Evolutionary conservation across 75 land plant genomes (phyloP), one percentile per base, ranked within the genome.

Genomic region (Larix kaempferi): DNA sequence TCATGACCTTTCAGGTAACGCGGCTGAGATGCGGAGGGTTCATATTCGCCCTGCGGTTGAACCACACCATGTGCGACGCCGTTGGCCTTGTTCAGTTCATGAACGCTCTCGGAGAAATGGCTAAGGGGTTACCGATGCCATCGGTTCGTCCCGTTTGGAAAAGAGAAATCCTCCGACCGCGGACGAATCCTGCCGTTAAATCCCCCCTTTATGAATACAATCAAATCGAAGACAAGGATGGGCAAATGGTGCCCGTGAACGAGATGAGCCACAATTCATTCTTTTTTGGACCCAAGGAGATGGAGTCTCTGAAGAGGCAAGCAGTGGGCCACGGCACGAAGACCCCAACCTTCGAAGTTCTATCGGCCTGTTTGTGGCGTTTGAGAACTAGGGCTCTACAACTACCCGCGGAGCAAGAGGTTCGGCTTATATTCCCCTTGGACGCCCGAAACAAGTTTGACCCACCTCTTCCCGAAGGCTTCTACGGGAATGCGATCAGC

Each of bases 21-120:
- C 76, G 85, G 5, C 74, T 88, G 19, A 73, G 13, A 26, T 90
- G 92, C 19, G 89, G 89, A 0, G 89, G 88, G 0, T 90, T 90
- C 74, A 73, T 83, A 39, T 57, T 85, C 3, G 90, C 80, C 0
- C 11, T 90, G 22, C 80, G 85, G 1, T 25, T 82, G 25, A 84
- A 85, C 76, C 92, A 90, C 77, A 74, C 79, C 57, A 82, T 88
- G 83, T 12, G 74, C 39, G 92, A 90, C 55, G 92, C 78, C 0
- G 33, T 79, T 4, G 90, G 90, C 13, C 17, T 86, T 2, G 77
- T 78, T 6, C 90, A 88, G 35, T 88, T 90, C 88, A 55, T 90
- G 78, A 56, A 3, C 3, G 92, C 90, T 26, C 58, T 88, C 8
- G 82, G 74, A 14, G 89, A 90, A 71, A 59, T 90, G 7, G 84